These are phyloP conservation scores for Bimuria novae-zelandiae DNA, from an alignment of 2,329 filamentous ascomycete genomes.

Conservation along the genomic window DNA sequence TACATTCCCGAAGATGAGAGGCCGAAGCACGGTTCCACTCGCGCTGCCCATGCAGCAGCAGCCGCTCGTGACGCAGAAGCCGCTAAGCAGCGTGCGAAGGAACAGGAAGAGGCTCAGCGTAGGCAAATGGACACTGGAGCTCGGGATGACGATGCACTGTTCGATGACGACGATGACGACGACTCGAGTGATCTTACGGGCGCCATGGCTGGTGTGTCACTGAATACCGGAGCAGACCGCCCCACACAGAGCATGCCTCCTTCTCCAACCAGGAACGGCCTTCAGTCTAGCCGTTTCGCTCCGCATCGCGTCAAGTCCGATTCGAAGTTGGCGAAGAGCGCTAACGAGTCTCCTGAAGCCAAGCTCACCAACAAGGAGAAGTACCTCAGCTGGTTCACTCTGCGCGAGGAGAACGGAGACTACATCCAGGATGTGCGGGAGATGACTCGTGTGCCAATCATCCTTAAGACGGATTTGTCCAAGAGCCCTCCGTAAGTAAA, in stretches of 20 bases:
- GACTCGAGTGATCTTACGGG: constrained; percentile 83
- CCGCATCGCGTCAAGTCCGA: constrained; percentile 92
- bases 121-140: constrained; percentile 95
- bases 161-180: constrained; percentile 92
- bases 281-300: constrained; percentile 62
- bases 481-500: constrained; percentile 98
- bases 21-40: constrained; percentile 77
- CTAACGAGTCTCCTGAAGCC: constrained; percentile 72
- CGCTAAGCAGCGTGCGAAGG: constrained; percentile 78
- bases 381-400: constrained; percentile 85
- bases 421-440: constrained; percentile 98
- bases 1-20: constrained; percentile 97
- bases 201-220: constrained; percentile 85
- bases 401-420: constrained; percentile 90
- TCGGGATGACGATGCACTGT: constrained; percentile 91
- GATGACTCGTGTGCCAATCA: constrained; percentile 97
- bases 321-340: constrained; percentile 77
- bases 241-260: constrained; percentile 95
- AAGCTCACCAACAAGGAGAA: constrained; percentile 94
- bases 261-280: constrained; percentile 78
- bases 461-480: constrained; percentile 94
- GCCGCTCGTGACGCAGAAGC: constrained; percentile 81
- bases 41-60: constrained; percentile 74
- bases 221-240: constrained; percentile 71
- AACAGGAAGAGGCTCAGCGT: constrained; percentile 86